Base-by-base conservation (phyloP, 371 early-diverging fungal species). In the Circinella umbellata region DNA sequence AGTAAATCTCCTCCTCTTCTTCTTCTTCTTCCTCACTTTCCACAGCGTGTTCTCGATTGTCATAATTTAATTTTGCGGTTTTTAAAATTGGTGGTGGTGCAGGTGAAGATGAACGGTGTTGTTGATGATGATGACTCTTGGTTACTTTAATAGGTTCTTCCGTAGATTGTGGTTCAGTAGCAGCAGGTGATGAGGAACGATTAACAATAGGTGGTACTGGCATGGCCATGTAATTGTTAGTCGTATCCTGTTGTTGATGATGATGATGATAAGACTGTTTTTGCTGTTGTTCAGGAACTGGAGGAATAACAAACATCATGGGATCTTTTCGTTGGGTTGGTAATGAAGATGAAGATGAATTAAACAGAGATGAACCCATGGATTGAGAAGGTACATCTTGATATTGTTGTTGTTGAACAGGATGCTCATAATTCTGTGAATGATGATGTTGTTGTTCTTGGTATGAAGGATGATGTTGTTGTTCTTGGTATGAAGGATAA, bases 281-380 rank as follows among this genome's bases (percentile, higher is more conserved):
- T 9, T 66, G 10, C 46, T 27, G 67, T n/a, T 38, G 42, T 51
- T 54, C 62, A 34, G 42, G 61, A 48, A 18, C 9, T 10, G 57
- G 66, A 53, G 70, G 70, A 3, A 60, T 55, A 11, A 69, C 34
- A 27, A 63, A 63, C 69, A 62, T 69, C 48, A 69, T 63, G 4
- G 69, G 69, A 0, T 59, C 64, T 18, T 69, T 64, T 55, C 42
- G 42, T 42, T 42, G 18, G 5, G 51, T 34, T 27, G 64, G 34
- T 11, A 37, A 17, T 14, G 54, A 39, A 14, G 54, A 57, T 15
- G 68, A 34, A 61, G 68, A 59, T 7, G 68, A 59, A 20, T 37
- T n/a, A 38, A 38, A 54, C 4, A 39, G 42, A 10, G 34, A 38
- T n/a, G 63, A 15, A 13, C 63, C 63, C 20, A 42, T 18, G 6